These are phyloP conservation scores for Marchantia paleacea DNA, from an alignment of 225 moss, liverwort and hornwort genomes.

Conservation along the genomic window DNA sequence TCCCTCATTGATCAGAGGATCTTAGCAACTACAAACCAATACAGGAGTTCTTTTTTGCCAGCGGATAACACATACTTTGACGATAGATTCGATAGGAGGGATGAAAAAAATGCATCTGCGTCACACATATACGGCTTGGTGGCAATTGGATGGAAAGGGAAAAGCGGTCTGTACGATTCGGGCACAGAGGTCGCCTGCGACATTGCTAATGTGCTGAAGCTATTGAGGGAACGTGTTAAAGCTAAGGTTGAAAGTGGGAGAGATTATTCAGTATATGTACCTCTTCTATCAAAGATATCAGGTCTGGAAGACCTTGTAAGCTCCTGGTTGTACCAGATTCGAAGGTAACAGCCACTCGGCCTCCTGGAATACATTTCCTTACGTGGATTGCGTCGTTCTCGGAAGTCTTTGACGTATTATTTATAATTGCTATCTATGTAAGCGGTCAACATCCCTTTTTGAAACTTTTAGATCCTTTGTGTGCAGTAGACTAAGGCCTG, in stretches of 20 bases:
- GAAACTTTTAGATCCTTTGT: too few species aligned
- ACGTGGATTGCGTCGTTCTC: background rate
- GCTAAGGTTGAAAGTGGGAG: constrained; percentile 59
- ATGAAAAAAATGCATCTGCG: constrained; percentile 41
- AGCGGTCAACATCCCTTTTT: too few species aligned
- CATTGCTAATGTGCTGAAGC: constrained; percentile 47
- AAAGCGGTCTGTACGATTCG: constrained; percentile 59
- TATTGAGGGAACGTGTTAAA: constrained; percentile 57
- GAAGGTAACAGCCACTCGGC: constrained; percentile 11
- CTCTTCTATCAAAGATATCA: constrained; percentile 67
- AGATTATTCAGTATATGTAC: constrained; percentile 55
- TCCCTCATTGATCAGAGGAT: constrained; percentile 10
- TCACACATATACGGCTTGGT: constrained; percentile 58
- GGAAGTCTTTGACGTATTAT: constrained; percentile 1
- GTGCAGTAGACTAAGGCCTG: too few species aligned
- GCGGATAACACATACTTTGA: background rate
- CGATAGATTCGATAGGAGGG: constrained; percentile 32
- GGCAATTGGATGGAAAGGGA: constrained; percentile 67
- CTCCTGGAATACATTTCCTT: background rate
- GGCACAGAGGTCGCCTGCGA: constrained; percentile 63
- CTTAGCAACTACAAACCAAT: background rate
- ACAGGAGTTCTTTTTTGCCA: background rate
- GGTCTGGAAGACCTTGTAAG: constrained; percentile 65
- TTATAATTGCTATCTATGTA: background rate
- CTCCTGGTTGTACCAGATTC: constrained; percentile 47